Conservation (phyloP, 176 grass and related monocot genomes). For the Oropetium thomaeum region DNA sequence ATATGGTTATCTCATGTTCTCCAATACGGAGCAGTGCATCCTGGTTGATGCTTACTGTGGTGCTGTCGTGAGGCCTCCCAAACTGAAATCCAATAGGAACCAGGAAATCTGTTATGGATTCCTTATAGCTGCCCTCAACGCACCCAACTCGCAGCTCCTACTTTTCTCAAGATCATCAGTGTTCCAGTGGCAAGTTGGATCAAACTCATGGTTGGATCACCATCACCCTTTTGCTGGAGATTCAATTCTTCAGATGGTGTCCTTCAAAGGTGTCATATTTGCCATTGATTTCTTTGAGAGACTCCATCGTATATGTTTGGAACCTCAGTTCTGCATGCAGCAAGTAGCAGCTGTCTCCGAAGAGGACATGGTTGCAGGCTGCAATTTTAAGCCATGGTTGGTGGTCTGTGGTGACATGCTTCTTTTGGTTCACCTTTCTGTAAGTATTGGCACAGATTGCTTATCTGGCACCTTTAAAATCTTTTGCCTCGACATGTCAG, state of each 20-base stretch:
- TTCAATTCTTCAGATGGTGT: slow-evolving; percentile 22
- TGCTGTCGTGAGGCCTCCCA: slow-evolving; percentile 30
- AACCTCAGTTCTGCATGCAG: slow-evolving; percentile 28
- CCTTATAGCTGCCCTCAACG: slow-evolving; percentile 41
- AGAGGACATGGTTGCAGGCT: slow-evolving; percentile 1
- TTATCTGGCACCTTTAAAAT: slow-evolving; percentile 16
- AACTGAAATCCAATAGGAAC: not conserved
- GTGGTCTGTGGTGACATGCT: slow-evolving; percentile 51
- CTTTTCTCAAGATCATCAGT: slow-evolving; percentile 25
- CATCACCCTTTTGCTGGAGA: not conserved
- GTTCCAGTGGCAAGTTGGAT: slow-evolving; percentile 45
- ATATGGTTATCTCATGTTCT: slow-evolving; percentile 52
- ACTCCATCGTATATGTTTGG: slow-evolving; percentile 29
- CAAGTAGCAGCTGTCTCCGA: slow-evolving; percentile 21
- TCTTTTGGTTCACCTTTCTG: slow-evolving; percentile 30
- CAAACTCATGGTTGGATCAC: slow-evolving; percentile 25
- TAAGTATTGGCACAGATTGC: not conserved
- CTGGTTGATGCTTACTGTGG: slow-evolving; percentile 49
- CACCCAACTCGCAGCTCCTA: slow-evolving; percentile 42
- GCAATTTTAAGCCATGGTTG: slow-evolving; percentile 21
- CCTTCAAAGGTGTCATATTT: slow-evolving; percentile 50
- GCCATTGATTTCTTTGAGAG: slow-evolving; percentile 30
- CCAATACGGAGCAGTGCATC: slow-evolving; percentile 16
- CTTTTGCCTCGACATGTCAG: slow-evolving; percentile 28
- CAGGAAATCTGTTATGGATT: slow-evolving; percentile 22